Evolutionary conservation across 1,139 yeast genomes (phyloP), one percentile per base, ranked within the genome.

Genomic region (Geotrichum reessii): DNA sequence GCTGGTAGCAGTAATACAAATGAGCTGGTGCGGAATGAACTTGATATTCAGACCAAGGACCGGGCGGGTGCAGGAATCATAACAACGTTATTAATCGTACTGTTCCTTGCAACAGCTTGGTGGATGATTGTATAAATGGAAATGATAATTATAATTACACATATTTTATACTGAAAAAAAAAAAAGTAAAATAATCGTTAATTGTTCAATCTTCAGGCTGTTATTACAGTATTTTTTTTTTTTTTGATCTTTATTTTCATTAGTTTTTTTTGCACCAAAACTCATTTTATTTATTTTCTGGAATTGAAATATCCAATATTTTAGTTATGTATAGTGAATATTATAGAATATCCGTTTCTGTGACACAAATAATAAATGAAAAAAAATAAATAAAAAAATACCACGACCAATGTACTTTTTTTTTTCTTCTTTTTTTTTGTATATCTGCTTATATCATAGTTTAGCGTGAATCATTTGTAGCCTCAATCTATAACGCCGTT

Each of bases 51-150:
- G 28, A n/a, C 33, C 6, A 87, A 85, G 48, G 96, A 89, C 69
- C 80, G 76, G 63, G 97, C 95, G 0, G 97, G 96, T 60, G 97
- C 97, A 1, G 90, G 91, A 50, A 81, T 91, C 57, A 81, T 90
- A 63, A 91, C 97, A 1, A 86, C 86, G n/a, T n/a, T n/a, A n/a
- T n/a, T n/a, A n/a, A n/a, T n/a, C 11, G 70, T 88, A 47, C 76
- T 88, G 56, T 85, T 89, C 55, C 74, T 89, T 47, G 87, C 83
- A 1, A 74, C 86, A 47, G 84, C 85, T 42, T 79, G 85, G 58
- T 91, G 97, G 97, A 78, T 90, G 73, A 74, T 89, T 49, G 56
- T 52, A 8, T 54, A 48, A 53, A 22, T 5, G 11, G 11, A 31
- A 9, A 9, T 7, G 7, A 25, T 5, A 7, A 7, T 25, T 25